Conservation (phyloP, 768 basidiomycete species). For the Mycena vitilis region DNA sequence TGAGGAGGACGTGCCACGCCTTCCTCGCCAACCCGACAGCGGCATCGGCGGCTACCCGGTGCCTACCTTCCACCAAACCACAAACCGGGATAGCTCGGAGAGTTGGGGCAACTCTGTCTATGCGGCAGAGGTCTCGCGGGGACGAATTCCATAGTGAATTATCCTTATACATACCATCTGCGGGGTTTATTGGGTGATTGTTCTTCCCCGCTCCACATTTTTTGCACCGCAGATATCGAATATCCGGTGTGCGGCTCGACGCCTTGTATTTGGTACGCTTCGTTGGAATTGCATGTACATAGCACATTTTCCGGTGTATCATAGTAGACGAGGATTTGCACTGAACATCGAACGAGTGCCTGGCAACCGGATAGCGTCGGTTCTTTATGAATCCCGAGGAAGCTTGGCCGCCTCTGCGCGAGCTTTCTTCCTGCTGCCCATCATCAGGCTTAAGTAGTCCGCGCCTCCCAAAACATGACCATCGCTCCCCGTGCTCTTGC, state of each 20-base stretch:
- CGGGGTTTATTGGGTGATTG: background rate
- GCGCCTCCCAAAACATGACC: conserved; percentile 74
- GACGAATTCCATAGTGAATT: background rate
- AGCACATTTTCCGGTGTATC: background rate
- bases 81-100: conserved; percentile 22
- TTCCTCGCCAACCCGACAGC: background rate
- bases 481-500: conserved; percentile 37
- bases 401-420: conserved; percentile 75
- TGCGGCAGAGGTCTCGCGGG: background rate
- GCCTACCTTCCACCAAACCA: background rate
- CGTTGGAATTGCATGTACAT: background rate
- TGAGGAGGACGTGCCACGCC: background rate
- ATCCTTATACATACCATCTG: too few species aligned
- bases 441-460: conserved; percentile 79
- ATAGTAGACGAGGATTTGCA: background rate
- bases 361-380: too few species aligned
- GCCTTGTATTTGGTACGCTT: background rate
- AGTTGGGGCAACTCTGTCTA: conserved; percentile 22
- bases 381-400: too few species aligned
- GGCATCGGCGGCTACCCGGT: conserved; percentile 28
- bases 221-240: background rate
- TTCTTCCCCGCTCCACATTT: background rate
- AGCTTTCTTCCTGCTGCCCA: conserved; percentile 78
- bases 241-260: background rate
- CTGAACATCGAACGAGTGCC: too few species aligned